Evolutionary conservation across 257 asterid genomes (phyloP).

Genomic region (Apocynum venetum): DNA sequence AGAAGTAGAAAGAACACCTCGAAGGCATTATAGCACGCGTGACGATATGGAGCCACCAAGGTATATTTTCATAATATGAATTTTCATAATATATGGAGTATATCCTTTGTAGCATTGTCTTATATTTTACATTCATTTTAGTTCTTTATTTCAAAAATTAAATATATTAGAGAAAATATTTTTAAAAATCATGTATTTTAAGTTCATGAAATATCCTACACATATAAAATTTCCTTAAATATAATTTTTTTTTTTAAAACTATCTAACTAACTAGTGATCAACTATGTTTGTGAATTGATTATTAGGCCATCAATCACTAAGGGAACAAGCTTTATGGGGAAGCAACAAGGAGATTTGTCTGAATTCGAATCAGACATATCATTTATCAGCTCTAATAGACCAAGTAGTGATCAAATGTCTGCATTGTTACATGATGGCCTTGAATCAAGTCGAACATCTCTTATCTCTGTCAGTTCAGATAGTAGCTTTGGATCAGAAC

Average conservation of each 20-base stretch:
- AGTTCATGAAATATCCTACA: no score
- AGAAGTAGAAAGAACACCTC: slow-evolving; percentile 21
- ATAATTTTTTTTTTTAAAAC: no score
- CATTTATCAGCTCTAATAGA: slow-evolving; percentile 64
- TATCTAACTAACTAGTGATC: no score
- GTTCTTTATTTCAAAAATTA: no score
- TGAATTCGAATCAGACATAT: slow-evolving; percentile 56
- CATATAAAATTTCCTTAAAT: no score
- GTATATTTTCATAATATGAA: neutral
- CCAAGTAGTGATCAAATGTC: slow-evolving; percentile 51
- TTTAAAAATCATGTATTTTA: no score
- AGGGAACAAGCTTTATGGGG: slow-evolving; percentile 41
- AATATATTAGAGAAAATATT: no score
- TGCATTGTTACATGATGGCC: slow-evolving; percentile 33
- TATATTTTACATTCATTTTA: no score
- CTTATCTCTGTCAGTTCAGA: slow-evolving; percentile 62
- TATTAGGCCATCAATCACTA: slow-evolving; percentile 55
- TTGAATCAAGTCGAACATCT: slow-evolving; percentile 37
- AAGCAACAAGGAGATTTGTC: slow-evolving; percentile 42
- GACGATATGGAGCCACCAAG: slow-evolving; percentile 22
- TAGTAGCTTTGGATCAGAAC: slow-evolving; percentile 52
- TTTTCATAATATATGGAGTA: no score
- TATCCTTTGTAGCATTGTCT: no score
- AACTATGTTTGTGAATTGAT: no score
- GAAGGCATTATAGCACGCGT: slow-evolving; percentile 14